phyloP scores from a whole-genome alignment of 2,329 filamentous ascomycete genomes.

The Cordyceps farinosa region DNA sequence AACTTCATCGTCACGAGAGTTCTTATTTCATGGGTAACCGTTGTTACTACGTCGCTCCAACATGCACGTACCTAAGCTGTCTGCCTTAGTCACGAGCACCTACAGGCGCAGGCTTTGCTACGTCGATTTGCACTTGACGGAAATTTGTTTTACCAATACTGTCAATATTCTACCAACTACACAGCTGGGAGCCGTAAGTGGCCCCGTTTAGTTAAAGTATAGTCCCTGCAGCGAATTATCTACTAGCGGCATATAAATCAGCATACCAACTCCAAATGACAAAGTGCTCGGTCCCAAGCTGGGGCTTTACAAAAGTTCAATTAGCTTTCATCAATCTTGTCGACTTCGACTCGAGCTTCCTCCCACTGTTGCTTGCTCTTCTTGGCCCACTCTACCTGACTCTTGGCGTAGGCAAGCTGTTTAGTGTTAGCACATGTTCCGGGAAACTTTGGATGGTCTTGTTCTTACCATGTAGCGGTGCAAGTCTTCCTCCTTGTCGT shows the following conservation, averaged over 20 bases:
- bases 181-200: not conserved
- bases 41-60: too few relatives aligned
- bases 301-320: slow-evolving; percentile 2
- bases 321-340: slow-evolving; percentile 72
- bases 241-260: not conserved
- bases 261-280: slow-evolving; percentile 14
- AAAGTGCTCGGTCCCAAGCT: not conserved
- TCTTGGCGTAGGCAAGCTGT: slow-evolving; percentile 86
- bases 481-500: slow-evolving; percentile 92
- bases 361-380: slow-evolving; percentile 90
- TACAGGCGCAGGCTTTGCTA: too few relatives aligned
- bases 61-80: too few relatives aligned
- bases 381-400: slow-evolving; percentile 90
- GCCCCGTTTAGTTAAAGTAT: slow-evolving; percentile 3
- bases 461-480: slow-evolving; percentile 86
- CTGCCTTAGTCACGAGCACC: too few relatives aligned
- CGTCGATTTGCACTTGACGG: too few relatives aligned
- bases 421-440: slow-evolving; percentile 24
- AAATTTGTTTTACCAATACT: not conserved
- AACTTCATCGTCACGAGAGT: too few relatives aligned
- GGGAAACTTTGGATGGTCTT: not conserved
- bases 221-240: not conserved
- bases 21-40: too few relatives aligned
- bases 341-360: slow-evolving; percentile 80
- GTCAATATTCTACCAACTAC: slow-evolving; percentile 10